These are phyloP conservation scores for Suhomyces kunorum DNA, from an alignment of 1,139 yeast species.

Conservation along the genomic window DNA sequence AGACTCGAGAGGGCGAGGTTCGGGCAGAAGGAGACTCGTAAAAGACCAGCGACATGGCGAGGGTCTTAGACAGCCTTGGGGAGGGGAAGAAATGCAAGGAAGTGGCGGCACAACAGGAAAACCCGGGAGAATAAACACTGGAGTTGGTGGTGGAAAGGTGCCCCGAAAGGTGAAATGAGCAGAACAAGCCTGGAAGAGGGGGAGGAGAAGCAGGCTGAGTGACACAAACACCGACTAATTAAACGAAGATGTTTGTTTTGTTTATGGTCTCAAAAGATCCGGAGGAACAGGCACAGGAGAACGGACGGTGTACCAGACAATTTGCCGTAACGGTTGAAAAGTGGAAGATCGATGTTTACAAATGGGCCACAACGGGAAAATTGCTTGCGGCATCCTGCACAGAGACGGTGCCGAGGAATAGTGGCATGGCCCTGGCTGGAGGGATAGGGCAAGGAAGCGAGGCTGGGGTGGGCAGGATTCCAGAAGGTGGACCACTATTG, in stretches of 20 bases:
- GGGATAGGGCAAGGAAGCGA: too few species aligned
- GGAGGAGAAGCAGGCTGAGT: background rate
- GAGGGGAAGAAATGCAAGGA: background rate
- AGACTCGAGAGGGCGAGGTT: constrained; percentile 5
- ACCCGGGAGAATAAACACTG: background rate
- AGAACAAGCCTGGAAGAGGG: background rate
- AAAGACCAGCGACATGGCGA: constrained; percentile 10
- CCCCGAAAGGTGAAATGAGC: background rate
- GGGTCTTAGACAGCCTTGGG: background rate
- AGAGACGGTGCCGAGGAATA: too few species aligned
- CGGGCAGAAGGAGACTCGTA: constrained; percentile 12
- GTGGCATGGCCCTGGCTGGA: too few species aligned
- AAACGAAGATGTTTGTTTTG: constrained; percentile 13
- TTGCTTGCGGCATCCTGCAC: constrained; percentile 5
- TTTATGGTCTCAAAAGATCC: constrained; percentile 10
- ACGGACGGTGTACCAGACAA: constrained; percentile 6
- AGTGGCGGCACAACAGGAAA: background rate
- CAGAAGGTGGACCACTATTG: too few species aligned
- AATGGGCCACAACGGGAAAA: constrained; percentile 9
- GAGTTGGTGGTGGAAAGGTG: too few species aligned
- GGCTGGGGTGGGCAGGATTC: too few species aligned
- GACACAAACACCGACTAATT: constrained; percentile 9
- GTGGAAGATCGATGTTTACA: constrained; percentile 8
- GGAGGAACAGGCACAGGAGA: background rate
- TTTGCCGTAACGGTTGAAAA: constrained; percentile 11